A percentile compares a stretch with the other conserved stretches of the same genome.
Evolutionary conservation across 2,329 filamentous ascomycete genomes (phyloP).

Genomic region (Moelleriella libera): DNA sequence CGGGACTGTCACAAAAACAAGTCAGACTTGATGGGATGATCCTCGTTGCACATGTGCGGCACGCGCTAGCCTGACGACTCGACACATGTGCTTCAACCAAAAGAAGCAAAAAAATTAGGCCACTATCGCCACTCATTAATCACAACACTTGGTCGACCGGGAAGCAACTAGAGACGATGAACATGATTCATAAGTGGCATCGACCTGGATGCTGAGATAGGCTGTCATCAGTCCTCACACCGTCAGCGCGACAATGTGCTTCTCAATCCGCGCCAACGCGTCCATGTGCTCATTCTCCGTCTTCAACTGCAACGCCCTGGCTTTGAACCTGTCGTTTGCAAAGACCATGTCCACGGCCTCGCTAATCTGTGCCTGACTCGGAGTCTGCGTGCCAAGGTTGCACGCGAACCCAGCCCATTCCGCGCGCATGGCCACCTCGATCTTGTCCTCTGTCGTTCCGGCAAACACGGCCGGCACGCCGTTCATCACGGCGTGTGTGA

Average conservation of each 20-base stretch:
- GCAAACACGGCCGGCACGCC: constrained; percentile 32
- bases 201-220: too few relatives aligned
- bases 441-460: constrained; percentile 25
- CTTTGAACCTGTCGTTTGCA: constrained; percentile 13
- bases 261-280: not conserved
- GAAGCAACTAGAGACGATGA: too few relatives aligned
- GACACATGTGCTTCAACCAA: too few relatives aligned
- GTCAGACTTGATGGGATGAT: too few relatives aligned
- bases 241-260: not conserved
- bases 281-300: constrained; percentile 17
- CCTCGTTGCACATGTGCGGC: too few relatives aligned
- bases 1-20: too few relatives aligned
- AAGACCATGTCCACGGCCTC: constrained; percentile 17
- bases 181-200: too few relatives aligned
- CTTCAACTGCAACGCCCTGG: constrained; percentile 14
- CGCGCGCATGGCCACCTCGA: constrained; percentile 23
- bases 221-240: not conserved
- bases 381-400: constrained; percentile 23
- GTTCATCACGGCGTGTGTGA: constrained; percentile 27
- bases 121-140: too few relatives aligned
- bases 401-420: constrained; percentile 29
- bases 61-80: too few relatives aligned
- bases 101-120: too few relatives aligned
- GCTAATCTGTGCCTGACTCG: constrained; percentile 13
- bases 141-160: too few relatives aligned